A percentile compares a stretch with the other conserved stretches of the same genome.
Evolutionary conservation across 2,329 filamentous ascomycete species (phyloP).

Genomic region (Aspergillus awamori): DNA sequence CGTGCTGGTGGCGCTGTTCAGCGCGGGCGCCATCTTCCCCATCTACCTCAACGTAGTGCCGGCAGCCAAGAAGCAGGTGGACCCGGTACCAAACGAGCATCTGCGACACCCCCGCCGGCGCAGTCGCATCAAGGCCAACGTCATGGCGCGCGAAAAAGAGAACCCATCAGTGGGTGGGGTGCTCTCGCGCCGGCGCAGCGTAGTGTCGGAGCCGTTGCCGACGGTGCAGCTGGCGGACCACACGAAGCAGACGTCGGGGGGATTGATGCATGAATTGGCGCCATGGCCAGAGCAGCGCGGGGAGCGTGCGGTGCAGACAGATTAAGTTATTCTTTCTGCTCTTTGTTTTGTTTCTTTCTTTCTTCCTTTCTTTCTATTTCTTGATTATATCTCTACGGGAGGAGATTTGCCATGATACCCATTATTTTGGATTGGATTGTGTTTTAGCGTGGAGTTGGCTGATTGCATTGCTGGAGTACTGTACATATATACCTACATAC

Average conservation of each 20-base stretch:
- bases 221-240: constrained; percentile 15
- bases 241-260: constrained; percentile 5
- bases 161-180: constrained; percentile 35
- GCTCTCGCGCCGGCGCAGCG: constrained; percentile 33
- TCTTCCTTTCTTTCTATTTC: no score
- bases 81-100: constrained; percentile 49
- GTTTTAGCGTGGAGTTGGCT: neutral
- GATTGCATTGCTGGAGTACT: neutral
- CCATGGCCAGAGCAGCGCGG: constrained; percentile 18
- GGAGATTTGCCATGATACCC: constrained; percentile 8
- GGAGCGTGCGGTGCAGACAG: no score
- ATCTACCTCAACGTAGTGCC: constrained; percentile 56
- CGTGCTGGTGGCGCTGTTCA: constrained; percentile 57
- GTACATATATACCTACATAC: neutral
- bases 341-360: no score
- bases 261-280: constrained; percentile 26
- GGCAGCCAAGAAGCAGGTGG: constrained; percentile 54
- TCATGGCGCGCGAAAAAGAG: constrained; percentile 32
- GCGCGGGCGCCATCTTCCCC: constrained; percentile 56
- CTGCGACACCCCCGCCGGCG: constrained; percentile 34
- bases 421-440: neutral
- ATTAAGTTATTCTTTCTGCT: no score
- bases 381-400: no score
- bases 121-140: constrained; percentile 7
- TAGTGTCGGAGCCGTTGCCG: constrained; percentile 28